A percentile compares a stretch with the other conserved stretches of the same genome.
Evolutionary conservation across 306 rosid species (phyloP).

Genomic region (Medicago arabica): DNA sequence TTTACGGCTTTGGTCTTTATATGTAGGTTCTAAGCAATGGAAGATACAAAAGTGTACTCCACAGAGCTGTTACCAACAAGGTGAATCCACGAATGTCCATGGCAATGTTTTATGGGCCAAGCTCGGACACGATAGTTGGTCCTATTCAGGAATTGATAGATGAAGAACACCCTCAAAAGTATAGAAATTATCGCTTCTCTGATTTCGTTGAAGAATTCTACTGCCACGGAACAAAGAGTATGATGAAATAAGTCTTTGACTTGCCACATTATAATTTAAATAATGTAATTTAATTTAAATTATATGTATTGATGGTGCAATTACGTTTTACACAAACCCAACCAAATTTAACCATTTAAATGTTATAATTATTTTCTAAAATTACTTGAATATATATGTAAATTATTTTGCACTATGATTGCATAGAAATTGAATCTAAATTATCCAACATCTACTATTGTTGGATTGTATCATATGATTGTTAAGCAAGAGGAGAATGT

Average conservation of each 20-base stretch:
- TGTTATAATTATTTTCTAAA: too few species aligned
- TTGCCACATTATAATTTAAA: constrained; percentile 24
- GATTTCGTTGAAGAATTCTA: constrained; percentile 50
- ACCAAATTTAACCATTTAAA: neutral
- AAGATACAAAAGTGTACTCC: constrained; percentile 60
- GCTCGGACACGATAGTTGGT: constrained; percentile 35
- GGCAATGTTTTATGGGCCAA: constrained; percentile 64
- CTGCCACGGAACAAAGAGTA: constrained; percentile 39
- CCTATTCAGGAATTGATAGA: constrained; percentile 55
- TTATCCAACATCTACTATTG: neutral
- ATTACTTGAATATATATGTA: neutral
- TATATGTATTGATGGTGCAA: neutral
- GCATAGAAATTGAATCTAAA: neutral
- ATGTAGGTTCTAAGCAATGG: constrained; percentile 58
- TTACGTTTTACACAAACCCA: neutral
- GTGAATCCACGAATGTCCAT: constrained; percentile 38
- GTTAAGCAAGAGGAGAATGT: too few species aligned
- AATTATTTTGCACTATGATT: neutral
- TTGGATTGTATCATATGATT: too few species aligned
- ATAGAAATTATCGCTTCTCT: constrained; percentile 38
- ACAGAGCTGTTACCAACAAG: constrained; percentile 59
- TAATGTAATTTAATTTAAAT: neutral
- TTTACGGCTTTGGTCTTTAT: neutral
- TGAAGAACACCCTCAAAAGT: constrained; percentile 45
- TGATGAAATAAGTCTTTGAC: constrained; percentile 56